phyloP scores from a whole-genome alignment of 2,329 filamentous ascomycete genomes.

The Epichloe scottii region DNA sequence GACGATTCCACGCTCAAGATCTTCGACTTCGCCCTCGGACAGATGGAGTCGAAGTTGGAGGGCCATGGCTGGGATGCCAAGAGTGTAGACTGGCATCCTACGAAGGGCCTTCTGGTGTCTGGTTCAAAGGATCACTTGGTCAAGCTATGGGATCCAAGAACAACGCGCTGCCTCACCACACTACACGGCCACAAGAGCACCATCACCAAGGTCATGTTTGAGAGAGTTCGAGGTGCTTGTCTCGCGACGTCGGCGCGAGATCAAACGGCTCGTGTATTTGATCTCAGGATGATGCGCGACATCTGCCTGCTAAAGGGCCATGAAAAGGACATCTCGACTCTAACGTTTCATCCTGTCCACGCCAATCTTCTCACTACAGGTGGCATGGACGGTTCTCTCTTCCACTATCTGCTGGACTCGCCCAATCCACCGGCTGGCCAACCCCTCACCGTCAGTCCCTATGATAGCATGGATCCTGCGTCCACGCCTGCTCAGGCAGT shows the following conservation, averaged over 20 bases:
- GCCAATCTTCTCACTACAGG: constrained; percentile 81
- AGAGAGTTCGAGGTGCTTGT: constrained; percentile 69
- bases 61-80: constrained; percentile 99
- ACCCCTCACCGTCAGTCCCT: constrained; percentile 62
- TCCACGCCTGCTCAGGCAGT: constrained; percentile 82
- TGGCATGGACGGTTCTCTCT: constrained; percentile 76
- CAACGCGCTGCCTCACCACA: constrained; percentile 78
- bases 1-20: constrained; percentile 92
- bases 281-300: constrained; percentile 96
- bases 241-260: constrained; percentile 89
- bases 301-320: constrained; percentile 87
- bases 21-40: constrained; percentile 83
- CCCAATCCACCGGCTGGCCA: constrained; percentile 72
- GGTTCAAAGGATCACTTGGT: constrained; percentile 96
- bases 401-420: constrained; percentile 93
- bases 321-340: constrained; percentile 87
- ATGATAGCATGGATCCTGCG: constrained; percentile 68
- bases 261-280: constrained; percentile 85
- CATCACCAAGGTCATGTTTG: constrained; percentile 85
- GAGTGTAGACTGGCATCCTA: constrained; percentile 93
- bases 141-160: constrained; percentile 96
- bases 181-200: constrained; percentile 96
- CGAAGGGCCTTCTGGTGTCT: constrained; percentile 85
- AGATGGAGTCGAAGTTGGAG: constrained; percentile 69
- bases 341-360: constrained; percentile 91